These are phyloP conservation scores for Hymenoscyphus fructigenus DNA, from an alignment of 2,329 filamentous ascomycete species.

Conservation along the genomic window DNA sequence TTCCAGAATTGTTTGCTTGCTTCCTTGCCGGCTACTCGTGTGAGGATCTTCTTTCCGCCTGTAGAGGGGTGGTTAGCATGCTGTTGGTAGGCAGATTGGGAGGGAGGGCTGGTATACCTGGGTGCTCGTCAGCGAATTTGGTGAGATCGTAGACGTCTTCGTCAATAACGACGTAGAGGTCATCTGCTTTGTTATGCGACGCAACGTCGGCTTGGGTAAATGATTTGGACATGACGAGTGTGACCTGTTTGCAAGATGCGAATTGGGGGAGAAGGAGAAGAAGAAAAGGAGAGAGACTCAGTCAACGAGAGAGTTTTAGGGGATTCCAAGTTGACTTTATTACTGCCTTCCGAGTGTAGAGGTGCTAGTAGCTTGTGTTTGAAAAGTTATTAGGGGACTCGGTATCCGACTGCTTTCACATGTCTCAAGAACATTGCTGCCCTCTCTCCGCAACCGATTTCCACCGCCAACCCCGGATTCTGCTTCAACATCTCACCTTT, in stretches of 20 bases:
- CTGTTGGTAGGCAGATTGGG: conserved; percentile 37
- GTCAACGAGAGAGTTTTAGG: background rate
- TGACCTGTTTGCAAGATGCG: background rate
- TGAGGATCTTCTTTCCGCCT: conserved; percentile 43
- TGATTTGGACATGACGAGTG: conserved; percentile 73
- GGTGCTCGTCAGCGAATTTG: conserved; percentile 82
- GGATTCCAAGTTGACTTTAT: background rate
- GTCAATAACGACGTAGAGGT: conserved; percentile 87
- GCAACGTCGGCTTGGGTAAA: conserved; percentile 85
- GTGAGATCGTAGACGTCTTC: conserved; percentile 95
- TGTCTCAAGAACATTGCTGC: background rate
- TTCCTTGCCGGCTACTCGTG: conserved; percentile 37
- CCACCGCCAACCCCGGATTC: background rate
- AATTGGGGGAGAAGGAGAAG: background rate
- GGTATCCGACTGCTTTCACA: conserved; percentile 6
- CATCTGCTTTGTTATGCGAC: conserved; percentile 83
- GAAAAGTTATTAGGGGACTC: background rate
- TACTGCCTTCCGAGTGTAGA: background rate
- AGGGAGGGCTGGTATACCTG: conserved; percentile 52
- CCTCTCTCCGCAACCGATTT: background rate
- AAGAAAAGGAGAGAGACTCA: background rate
- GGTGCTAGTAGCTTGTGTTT: background rate
- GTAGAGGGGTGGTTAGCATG: conserved; percentile 61
- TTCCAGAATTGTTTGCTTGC: conserved; percentile 38
- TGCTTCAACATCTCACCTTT: background rate